Percentiles rank a stretch among this genome's conserved stretches.
Conservation (phyloP, 768 basidiomycete genomes). For the Rhodosporidiobolus sp. region DNA sequence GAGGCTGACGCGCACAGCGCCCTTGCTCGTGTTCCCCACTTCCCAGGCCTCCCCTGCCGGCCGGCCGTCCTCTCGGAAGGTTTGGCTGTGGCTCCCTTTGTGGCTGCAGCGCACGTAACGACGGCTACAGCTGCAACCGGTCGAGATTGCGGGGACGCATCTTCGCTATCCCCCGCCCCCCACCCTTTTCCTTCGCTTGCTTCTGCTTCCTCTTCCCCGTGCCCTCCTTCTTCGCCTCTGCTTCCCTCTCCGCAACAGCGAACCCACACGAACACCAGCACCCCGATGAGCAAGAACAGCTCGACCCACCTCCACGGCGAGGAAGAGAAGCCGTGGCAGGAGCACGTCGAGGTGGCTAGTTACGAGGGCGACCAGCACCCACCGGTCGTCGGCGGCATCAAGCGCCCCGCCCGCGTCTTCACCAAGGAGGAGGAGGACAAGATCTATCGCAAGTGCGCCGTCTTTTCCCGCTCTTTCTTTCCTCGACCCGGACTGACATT, state of each 20-base stretch:
- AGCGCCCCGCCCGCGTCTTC: constrained; percentile 8
- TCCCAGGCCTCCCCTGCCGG: too few species aligned
- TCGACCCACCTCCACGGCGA: neutral
- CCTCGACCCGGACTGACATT: neutral
- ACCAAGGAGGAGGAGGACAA: constrained; percentile 30
- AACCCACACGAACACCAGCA: neutral
- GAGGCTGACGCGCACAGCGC: too few species aligned
- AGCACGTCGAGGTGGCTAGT: constrained; percentile 18
- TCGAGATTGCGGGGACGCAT: too few species aligned
- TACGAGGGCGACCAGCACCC: neutral
- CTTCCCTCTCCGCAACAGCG: too few species aligned
- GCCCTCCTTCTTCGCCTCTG: too few species aligned
- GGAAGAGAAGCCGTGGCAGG: neutral
- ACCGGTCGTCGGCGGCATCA: neutral
- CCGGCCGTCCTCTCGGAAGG: too few species aligned
- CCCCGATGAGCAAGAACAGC: neutral
- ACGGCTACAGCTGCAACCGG: too few species aligned
- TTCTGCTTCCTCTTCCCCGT: neutral
- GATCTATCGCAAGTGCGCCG: constrained; percentile 25
- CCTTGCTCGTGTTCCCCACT: too few species aligned
- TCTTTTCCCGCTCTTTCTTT: neutral
- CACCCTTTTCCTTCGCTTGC: too few species aligned
- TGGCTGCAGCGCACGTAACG: too few species aligned
- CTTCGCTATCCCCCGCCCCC: too few species aligned
- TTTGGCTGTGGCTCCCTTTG: too few species aligned